Percentiles rank a stretch among this genome's conserved stretches.
Conservation (phyloP, 2,329 filamentous ascomycete genomes). For the Hymenoscyphus albidus region DNA sequence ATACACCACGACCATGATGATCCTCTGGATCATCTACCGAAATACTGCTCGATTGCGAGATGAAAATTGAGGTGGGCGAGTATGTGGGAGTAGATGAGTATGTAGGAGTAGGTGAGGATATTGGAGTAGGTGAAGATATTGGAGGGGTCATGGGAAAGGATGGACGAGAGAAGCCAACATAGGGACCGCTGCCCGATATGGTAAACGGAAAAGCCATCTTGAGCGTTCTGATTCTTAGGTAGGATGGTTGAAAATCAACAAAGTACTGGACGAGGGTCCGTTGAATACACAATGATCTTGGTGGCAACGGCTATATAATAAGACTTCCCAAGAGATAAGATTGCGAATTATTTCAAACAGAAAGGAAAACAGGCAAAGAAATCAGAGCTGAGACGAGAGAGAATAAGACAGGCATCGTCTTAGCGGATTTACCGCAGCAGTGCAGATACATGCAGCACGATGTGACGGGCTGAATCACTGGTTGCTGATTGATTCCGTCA, state of each 20-base stretch:
- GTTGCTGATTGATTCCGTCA: slow-evolving; percentile 1
- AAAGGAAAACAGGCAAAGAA: slow-evolving; percentile 2
- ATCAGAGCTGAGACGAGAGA: background rate
- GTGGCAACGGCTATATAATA: background rate
- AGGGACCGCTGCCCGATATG: background rate
- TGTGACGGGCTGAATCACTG: slow-evolving; percentile 4
- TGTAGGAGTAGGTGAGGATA: background rate
- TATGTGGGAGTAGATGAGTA: background rate
- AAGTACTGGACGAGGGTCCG: background rate
- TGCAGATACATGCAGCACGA: slow-evolving; percentile 1
- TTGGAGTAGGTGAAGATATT: too few species aligned
- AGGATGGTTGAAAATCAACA: background rate
- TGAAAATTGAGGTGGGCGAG: background rate
- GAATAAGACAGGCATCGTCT: background rate
- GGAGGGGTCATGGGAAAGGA: too few species aligned
- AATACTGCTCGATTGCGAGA: background rate
- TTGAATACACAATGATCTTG: background rate
- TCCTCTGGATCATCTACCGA: background rate
- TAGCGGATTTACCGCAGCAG: slow-evolving; percentile 1
- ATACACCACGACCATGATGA: background rate
- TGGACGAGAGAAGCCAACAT: too few species aligned
- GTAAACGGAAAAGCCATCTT: slow-evolving; percentile 3
- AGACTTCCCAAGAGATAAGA: background rate
- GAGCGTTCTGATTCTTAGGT: background rate
- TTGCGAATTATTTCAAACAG: background rate